Base-by-base conservation (phyloP, 495 filamentous ascomycete species). In the Aspergillus nanangensis region DNA sequence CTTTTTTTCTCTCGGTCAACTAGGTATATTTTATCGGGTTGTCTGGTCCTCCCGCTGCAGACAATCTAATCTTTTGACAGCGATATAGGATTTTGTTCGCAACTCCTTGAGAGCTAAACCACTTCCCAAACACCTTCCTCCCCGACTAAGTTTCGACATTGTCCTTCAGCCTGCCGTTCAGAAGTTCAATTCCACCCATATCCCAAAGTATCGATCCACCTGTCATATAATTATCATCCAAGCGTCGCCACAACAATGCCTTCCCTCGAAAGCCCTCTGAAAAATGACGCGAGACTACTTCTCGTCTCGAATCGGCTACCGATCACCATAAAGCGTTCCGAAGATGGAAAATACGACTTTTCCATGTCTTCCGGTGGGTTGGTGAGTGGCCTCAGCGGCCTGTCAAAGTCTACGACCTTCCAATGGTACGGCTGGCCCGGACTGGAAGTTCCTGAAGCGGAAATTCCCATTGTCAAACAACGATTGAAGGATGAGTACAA, bases 341-440 rank as follows among this genome's bases (percentile, higher is more conserved):
- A 94, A 27, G 87, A 92, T 71, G 84, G 83, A 42, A 71, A 68
- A 51, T 97, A 95, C 67, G 78, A 82, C 50, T 94, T 95, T 66
- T 87, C 83, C 62, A 95, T 95, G 86, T 96, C 91, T 11, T 96
- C 92, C 5, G 92, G 92, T 44, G 92, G 92, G 11, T 77, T 98
- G 29, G 90, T 98, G 42, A 95, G 86, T 29, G 93, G 91, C 1
- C 65, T 98, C 42, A 90, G 85, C 50, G 93, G 92, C 15, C 67
- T 98, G 52, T 86, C 87, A 51, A 96, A 95, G 63, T 81, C 86
- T 7, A 95, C 89, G 9, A 92, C 82, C 34, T 96, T 96, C 70
- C 84, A 89, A 62, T 98, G 93, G 92, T 96, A 96, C 64, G 92
- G 92, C 47, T 98, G 93, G 93, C 90, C 92, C 7, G 92, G 92